Base-by-base conservation (phyloP, 768 basidiomycete species). In the Rubroboletus satanas region DNA sequence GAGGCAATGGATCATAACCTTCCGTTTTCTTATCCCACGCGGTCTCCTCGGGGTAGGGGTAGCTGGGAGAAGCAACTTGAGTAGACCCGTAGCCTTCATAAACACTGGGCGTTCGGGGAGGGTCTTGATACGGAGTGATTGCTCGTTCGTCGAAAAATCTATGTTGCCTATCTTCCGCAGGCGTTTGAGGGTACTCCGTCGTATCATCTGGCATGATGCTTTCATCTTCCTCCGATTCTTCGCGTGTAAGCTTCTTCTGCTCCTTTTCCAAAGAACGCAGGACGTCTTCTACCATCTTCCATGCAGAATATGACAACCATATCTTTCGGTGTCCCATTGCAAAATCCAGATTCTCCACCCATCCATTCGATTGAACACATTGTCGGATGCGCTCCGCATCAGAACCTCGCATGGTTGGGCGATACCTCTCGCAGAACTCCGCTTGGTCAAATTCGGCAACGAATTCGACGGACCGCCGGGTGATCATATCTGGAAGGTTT, bases 211-310 rank as follows among this genome's bases (percentile, higher is more conserved):
- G 70, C 55, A 73, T 63, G 10, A 74, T 64, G 57, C 77, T 80
- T 61, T 78, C 80, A 28, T 75, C 79, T 55, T 79, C 79, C 46
- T 76, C 78, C 1, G 67, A 75, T 5, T 62, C 74, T 45, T 73
- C 79, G 28, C 70, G 67, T 32, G 62, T 66, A 12, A 69, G 65
- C 62, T 76, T 76, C 69, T 73, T 74, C 51, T 68, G 67, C 53
- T 81, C 80, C 67, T 75, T 81, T 69, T 83, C 82, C 45, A 67
- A 66, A 36, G 75, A 74, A 51, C 82, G 75, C 14, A 84, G 54
- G 38, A 75, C 75, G 49, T 84, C 81, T 64, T 84, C 83, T n/a
- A 80, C 74, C 61, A 75, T 75, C 70, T 82, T 82, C 85, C 84
- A 84, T 23, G 81, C 77, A 41, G 63, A 59, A 68, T 81, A 84